phyloP scores from a whole-genome alignment of 208 protist species.

The Plasmodiophora brassicae region DNA sequence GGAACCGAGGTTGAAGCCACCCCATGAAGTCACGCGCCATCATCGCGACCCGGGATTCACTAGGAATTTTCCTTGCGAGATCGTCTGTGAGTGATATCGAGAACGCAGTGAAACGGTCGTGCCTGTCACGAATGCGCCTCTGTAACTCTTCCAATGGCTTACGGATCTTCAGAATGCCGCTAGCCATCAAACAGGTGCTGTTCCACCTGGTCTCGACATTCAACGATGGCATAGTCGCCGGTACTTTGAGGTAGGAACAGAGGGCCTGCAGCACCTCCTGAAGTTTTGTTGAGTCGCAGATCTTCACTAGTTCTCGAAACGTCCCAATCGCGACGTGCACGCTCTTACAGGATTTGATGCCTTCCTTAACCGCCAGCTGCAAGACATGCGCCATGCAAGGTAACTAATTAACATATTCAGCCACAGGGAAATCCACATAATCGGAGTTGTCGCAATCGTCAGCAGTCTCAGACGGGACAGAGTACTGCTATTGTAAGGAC shows the following conservation, averaged over 20 bases:
- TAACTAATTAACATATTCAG: not conserved
- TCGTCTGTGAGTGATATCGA: not conserved
- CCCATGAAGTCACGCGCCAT: not conserved
- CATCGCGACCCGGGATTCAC: not conserved
- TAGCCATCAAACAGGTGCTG: not conserved
- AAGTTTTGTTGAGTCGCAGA: not conserved
- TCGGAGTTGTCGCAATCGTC: not conserved
- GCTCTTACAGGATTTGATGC: not conserved
- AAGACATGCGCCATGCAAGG: not conserved
- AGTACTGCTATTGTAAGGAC: not conserved
- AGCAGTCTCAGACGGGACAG: not conserved
- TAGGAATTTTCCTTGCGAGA: not conserved
- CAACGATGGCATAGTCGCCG: not conserved
- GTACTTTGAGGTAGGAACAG: not conserved
- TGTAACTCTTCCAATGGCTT: not conserved
- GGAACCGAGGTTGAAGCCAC: not conserved
- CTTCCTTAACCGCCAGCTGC: constrained; percentile 4
- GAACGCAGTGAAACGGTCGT: not conserved
- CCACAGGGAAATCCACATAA: not conserved
- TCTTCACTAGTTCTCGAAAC: constrained; percentile 24
- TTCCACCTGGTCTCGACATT: constrained; percentile 7
- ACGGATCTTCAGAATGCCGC: not conserved
- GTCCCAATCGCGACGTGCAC: not conserved
- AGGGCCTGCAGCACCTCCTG: not conserved
- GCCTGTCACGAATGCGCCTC: not conserved